Base-by-base conservation (phyloP, 345 rosid species). In the Rhodomyrtus tomentosa region DNA sequence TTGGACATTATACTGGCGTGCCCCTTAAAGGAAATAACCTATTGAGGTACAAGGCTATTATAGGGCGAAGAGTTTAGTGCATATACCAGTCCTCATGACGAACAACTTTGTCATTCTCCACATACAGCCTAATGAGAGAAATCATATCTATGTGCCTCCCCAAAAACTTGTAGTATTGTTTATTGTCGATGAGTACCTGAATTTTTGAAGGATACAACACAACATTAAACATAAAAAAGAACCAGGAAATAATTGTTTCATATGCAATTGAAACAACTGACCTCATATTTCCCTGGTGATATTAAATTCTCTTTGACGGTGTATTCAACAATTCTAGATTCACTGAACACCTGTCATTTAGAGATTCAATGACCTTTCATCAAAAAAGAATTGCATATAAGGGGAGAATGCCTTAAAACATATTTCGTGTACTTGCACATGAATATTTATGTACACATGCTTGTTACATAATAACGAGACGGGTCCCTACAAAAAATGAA, bases 81-180 rank as follows among this genome's bases (percentile, higher is more conserved):
- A 21, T 95, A 96, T 95, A 96, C 99, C 96, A 92, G 85, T 96
- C 98, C 91, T 96, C 98, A 15, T 94, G 99, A 24, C 94, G 96
- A 58, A 93, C 88, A 81, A 96, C 91, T 92, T 94, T 96, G 21
- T 94, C 99, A 55, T 95, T 84, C 91, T 91, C 95, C 29, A 93
- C 90, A 45, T 89, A 48, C 81, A 96, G 91, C 91, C 87, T 93
- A 83, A 95, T 95, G 55, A 96, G 98, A 81, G 99, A 94, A 82
- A 91, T 89, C 98, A 96, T 91, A 74, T 92, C 91, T 83, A 96
- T 93, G 87, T 88, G 83, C 87, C 56, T 95, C 81, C 98, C 99
- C 88, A 93, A 3, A 89, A 94, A 87, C 90, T 91, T 92, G 89
- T 95, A 95, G 54, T 92, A 92, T 87, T 95, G 99, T 85, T 96